Conservation (phyloP, 345 rosid genomes). For the Gossypium australe region DNA sequence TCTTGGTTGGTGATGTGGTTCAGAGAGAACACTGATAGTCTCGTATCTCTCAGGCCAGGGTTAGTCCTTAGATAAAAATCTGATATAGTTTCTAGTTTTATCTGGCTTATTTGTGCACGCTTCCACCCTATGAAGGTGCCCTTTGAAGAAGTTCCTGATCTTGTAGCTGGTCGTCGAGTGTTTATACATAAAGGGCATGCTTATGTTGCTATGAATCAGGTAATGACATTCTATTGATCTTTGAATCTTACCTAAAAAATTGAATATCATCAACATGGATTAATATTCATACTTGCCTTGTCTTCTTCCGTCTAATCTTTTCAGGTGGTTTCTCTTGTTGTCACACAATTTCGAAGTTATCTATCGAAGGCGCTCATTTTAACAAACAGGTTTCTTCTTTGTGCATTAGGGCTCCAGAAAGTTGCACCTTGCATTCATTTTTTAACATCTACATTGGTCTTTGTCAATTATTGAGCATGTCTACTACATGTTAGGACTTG, state of each 20-base stretch:
- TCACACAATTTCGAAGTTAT: conserved; percentile 69
- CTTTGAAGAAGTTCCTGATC: conserved; percentile 96
- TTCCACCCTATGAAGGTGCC: conserved; percentile 58
- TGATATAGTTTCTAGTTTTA: not conserved
- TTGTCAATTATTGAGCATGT: not conserved
- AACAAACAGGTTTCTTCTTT: conserved; percentile 63
- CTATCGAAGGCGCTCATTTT: conserved; percentile 75
- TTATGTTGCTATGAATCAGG: conserved; percentile 87
- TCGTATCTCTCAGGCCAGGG: not conserved
- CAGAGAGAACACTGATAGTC: not conserved
- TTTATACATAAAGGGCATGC: conserved; percentile 68
- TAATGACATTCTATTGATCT: conserved; percentile 15
- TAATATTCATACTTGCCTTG: conserved; percentile 4
- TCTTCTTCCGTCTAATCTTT: not conserved
- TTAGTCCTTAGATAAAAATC: not conserved
- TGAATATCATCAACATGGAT: not conserved
- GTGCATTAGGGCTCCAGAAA: conserved; percentile 7
- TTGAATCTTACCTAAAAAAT: not conserved
- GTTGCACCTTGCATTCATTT: conserved; percentile 6
- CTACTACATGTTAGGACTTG: not conserved
- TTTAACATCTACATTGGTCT: conserved; percentile 1
- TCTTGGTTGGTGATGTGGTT: not conserved
- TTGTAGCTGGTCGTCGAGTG: conserved; percentile 75
- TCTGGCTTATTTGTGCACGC: not conserved
- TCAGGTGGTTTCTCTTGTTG: conserved; percentile 84